These are phyloP conservation scores for Asclepias syriaca DNA, from an alignment of 257 asterid species.

Conservation along the genomic window DNA sequence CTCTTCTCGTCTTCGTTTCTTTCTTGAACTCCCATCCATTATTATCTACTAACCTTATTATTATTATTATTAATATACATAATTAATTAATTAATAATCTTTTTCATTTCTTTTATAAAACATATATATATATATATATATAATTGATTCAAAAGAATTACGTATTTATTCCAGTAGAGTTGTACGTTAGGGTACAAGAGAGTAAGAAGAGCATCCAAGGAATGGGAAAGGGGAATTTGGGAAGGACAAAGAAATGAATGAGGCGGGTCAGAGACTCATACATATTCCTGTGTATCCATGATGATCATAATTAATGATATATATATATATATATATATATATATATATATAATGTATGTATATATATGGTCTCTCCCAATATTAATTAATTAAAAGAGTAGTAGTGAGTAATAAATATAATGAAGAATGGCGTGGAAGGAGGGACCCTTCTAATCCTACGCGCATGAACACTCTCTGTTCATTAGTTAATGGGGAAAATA, in stretches of 20 bases:
- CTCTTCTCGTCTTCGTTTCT: slow-evolving; percentile 2
- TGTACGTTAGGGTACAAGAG: no score
- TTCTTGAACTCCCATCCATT: background rate
- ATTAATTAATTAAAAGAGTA: background rate
- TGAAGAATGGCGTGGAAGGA: background rate
- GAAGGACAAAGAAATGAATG: background rate
- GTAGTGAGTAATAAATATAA: background rate
- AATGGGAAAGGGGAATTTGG: background rate
- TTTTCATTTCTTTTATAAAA: no score
- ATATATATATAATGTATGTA: no score
- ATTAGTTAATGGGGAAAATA: no score
- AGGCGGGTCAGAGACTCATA: slow-evolving; percentile 3
- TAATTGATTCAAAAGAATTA: no score
- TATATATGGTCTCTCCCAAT: no score
- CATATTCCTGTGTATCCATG: slow-evolving; percentile 6
- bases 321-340: no score
- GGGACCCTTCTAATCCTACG: slow-evolving; percentile 29
- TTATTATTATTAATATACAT: no score
- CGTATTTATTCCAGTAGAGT: no score
- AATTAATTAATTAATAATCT: no score
- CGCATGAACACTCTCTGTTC: slow-evolving; percentile 15
- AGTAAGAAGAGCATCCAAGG: background rate
- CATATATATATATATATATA: no score
- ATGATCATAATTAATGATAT: slow-evolving; percentile 1
- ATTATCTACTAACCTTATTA: no score